These are phyloP conservation scores for Tillandsia leiboldiana DNA, from an alignment of 176 grass and related monocot species.

Conservation along the genomic window DNA sequence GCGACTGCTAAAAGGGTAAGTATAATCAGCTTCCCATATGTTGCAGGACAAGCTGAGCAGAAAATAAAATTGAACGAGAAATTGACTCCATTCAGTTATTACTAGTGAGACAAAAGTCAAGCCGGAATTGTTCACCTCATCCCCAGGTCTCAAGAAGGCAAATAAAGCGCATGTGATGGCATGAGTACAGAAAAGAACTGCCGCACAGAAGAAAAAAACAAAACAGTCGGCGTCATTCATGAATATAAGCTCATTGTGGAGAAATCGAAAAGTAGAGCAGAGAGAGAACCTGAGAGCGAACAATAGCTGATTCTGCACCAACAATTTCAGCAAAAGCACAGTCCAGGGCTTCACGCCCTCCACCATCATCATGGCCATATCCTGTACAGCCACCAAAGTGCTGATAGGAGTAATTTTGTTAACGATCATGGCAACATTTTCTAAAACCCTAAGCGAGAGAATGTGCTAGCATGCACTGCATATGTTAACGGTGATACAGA, in stretches of 20 bases:
- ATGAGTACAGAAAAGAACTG: constrained; percentile 91
- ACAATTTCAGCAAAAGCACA: constrained; percentile 63
- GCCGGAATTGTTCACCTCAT: constrained; percentile 43
- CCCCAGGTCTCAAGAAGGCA: constrained; percentile 65
- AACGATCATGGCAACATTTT: background rate
- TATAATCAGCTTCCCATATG: background rate
- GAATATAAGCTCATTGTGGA: background rate
- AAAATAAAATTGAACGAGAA: constrained; percentile 1
- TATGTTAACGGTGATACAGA: background rate
- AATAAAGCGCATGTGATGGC: constrained; percentile 88
- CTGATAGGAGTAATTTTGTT: constrained; percentile 23
- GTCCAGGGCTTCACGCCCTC: constrained; percentile 71
- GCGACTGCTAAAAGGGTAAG: constrained; percentile 51
- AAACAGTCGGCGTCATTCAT: background rate
- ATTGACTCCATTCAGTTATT: background rate
- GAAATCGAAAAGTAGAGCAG: background rate
- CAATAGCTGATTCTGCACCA: constrained; percentile 80
- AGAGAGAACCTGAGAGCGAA: constrained; percentile 58
- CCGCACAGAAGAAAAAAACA: background rate
- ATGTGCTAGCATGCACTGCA: background rate
- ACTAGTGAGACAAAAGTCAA: background rate
- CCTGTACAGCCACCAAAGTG: constrained; percentile 86
- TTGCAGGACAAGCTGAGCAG: background rate
- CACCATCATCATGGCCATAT: constrained; percentile 86
- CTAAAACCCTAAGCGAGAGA: background rate